phyloP scores from a whole-genome alignment of 2,329 filamentous ascomycete genomes.

The Xenosphaeropsis pyriputrescens region DNA sequence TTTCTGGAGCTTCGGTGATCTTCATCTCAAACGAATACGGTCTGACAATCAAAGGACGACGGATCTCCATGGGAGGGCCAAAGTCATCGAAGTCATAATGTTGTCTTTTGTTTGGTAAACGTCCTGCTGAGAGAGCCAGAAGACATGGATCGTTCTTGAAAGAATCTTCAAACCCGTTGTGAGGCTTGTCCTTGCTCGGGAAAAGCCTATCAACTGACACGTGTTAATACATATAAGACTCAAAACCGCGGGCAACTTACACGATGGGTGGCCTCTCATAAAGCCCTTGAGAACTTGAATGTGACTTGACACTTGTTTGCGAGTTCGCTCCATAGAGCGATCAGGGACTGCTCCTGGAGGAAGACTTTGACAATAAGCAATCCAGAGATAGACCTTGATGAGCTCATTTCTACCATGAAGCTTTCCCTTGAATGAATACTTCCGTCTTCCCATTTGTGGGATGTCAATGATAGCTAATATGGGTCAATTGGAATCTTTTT shows the following conservation, averaged over 20 bases:
- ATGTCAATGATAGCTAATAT: conserved; percentile 44
- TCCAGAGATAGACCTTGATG: conserved; percentile 53
- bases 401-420: conserved; percentile 56
- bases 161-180: conserved; percentile 38
- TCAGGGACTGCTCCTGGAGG: conserved; percentile 29
- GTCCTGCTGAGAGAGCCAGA: conserved; percentile 37
- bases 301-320: conserved; percentile 56
- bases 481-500: conserved; percentile 7
- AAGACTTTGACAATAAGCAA: conserved; percentile 23
- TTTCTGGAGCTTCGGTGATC: neutral
- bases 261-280: conserved; percentile 45
- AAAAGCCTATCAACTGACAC: conserved; percentile 35
- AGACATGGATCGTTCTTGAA: conserved; percentile 53
- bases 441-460: conserved; percentile 50
- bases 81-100: conserved; percentile 5
- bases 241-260: conserved; percentile 25
- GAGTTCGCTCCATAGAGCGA: conserved; percentile 25
- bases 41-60: neutral
- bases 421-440: conserved; percentile 49
- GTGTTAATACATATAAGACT: conserved; percentile 4
- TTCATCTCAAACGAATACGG: neutral
- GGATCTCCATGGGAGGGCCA: neutral
- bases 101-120: conserved; percentile 9
- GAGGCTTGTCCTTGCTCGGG: conserved; percentile 31
- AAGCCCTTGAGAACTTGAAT: conserved; percentile 59